A percentile compares a stretch with the other conserved stretches of the same genome.
Evolutionary conservation across 2,329 filamentous ascomycete genomes (phyloP).

Genomic region (Curvularia verruculosa): DNA sequence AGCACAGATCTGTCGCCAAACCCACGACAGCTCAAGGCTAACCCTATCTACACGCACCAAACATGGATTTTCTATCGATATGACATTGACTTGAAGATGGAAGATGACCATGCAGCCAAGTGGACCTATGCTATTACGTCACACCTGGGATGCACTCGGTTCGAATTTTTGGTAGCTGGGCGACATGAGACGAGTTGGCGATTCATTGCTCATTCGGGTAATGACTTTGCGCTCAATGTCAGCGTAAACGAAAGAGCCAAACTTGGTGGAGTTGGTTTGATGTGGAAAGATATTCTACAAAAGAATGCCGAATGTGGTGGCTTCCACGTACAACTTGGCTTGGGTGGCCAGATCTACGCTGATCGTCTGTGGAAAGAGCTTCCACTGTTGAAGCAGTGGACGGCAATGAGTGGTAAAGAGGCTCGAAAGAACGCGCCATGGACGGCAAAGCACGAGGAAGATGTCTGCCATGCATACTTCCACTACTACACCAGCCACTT

Average conservation of each 20-base stretch:
- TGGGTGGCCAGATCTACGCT: slow-evolving; percentile 94
- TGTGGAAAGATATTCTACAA: slow-evolving; percentile 99
- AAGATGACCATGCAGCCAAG: slow-evolving; percentile 74
- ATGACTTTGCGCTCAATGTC: slow-evolving; percentile 90
- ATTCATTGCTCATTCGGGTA: slow-evolving; percentile 93
- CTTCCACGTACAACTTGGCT: slow-evolving; percentile 89
- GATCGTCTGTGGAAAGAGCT: slow-evolving; percentile 97
- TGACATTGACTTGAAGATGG: slow-evolving; percentile 88
- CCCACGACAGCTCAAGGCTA: slow-evolving; percentile 81
- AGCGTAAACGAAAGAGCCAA: slow-evolving; percentile 83
- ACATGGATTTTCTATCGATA: slow-evolving; percentile 97
- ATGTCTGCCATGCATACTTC: slow-evolving; percentile 95
- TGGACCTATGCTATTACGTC: slow-evolving; percentile 99
- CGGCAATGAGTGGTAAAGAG: slow-evolving; percentile 89
- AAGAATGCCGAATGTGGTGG: slow-evolving; percentile 96
- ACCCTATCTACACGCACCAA: slow-evolving; percentile 85
- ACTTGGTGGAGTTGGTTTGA: slow-evolving; percentile 86
- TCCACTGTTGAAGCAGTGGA: slow-evolving; percentile 91
- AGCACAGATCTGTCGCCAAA: slow-evolving; percentile 91
- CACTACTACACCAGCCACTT: slow-evolving; percentile 99
- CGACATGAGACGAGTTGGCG: slow-evolving; percentile 91
- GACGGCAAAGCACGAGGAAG: slow-evolving; percentile 94
- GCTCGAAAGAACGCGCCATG: slow-evolving; percentile 87
- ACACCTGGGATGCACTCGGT: slow-evolving; percentile 94
- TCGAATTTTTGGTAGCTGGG: slow-evolving; percentile 94